Base-by-base conservation (phyloP, 192 early-diverging fungal genomes). In the Lobosporangium transversale region DNA sequence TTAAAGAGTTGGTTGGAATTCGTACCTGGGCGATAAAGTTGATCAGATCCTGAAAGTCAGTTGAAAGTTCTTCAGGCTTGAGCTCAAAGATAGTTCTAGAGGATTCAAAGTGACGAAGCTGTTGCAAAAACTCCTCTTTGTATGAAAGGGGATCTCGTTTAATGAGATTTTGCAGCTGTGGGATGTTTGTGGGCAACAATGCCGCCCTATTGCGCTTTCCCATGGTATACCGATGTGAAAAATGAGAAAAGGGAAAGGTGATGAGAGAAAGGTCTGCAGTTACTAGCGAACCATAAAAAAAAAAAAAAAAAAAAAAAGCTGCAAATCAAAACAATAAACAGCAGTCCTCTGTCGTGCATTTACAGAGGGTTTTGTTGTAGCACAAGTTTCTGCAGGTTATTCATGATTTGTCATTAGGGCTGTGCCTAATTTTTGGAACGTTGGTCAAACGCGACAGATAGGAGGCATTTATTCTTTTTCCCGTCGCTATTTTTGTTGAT, bases 101-200 rank as follows among this genome's bases (percentile, higher is more conserved):
- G 8, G 94, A 89, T 69, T 95, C 90, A 85, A 90, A 98, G 81
- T 99, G 96, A 67, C 94, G 84, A 78, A 89, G 88, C 83, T 99
- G 98, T 79, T 94, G 94, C 49, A 87, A 68, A 67, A 99, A 99
- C 84, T 99, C 98, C 44, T 95, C 93, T 52, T 87, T 84, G 85
- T 99, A 99, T 18, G 95, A 97, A 54, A 78, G 78, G 10, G 96
- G 90, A 76, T 99, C 98, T 31, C 98, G 86, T 80, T 97, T 97
- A 80, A 99, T 95, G 49, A 97, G 87, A 81, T 99, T 99, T 84
- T 99, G 98, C 61, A 99, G 87, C 83, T 98, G 97, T 35, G 98
- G 94, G 61, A 99, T 88, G 89, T 99, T 94, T 20, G 70, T 88
- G 14, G 88, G 83, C 57, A 91, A 69, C 51, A 86, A 62, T n/a